These are phyloP conservation scores for Juglanconis juglandina DNA, from an alignment of 2,329 filamentous ascomycete genomes.

Conservation along the genomic window DNA sequence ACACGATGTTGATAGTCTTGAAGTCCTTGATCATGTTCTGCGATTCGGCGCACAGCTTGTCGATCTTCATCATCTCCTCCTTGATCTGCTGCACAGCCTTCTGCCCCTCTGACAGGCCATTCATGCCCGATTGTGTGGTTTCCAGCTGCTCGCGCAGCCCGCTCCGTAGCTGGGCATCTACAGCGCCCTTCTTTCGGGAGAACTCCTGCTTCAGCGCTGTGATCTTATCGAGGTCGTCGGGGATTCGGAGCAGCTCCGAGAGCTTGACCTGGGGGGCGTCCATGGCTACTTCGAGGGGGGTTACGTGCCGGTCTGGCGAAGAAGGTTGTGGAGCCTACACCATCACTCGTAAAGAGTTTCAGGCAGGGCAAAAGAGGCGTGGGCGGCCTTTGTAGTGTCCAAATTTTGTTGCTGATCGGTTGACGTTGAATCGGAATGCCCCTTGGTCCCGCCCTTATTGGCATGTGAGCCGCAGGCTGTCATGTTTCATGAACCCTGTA, in stretches of 20 bases:
- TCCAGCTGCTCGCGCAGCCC: conserved; percentile 90
- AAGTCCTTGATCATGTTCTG: conserved; percentile 98
- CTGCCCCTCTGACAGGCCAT: conserved; percentile 81
- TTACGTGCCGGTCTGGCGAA: conserved; percentile 10
- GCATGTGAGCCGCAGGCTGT: neutral
- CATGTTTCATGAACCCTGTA: neutral
- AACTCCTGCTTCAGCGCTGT: conserved; percentile 86
- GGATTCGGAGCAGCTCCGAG: conserved; percentile 87
- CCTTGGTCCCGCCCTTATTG: conserved; percentile 9
- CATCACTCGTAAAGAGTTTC: conserved; percentile 1
- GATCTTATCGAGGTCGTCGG: conserved; percentile 97
- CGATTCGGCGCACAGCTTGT: conserved; percentile 93
- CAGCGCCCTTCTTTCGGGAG: conserved; percentile 83
- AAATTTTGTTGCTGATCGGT: neutral
- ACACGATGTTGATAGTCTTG: conserved; percentile 83
- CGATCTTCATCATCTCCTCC: conserved; percentile 98
- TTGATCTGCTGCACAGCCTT: conserved; percentile 90
- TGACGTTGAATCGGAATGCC: conserved; percentile 8
- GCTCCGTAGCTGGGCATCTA: conserved; percentile 85
- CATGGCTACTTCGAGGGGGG: conserved; percentile 39
- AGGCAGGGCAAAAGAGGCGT: neutral
- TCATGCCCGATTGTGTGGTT: conserved; percentile 91
- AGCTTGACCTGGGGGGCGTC: conserved; percentile 74
- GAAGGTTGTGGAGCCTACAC: conserved; percentile 5
- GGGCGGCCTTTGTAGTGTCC: neutral